These are phyloP conservation scores for Mycena floridula DNA, from an alignment of 768 basidiomycete genomes.

Conservation along the genomic window DNA sequence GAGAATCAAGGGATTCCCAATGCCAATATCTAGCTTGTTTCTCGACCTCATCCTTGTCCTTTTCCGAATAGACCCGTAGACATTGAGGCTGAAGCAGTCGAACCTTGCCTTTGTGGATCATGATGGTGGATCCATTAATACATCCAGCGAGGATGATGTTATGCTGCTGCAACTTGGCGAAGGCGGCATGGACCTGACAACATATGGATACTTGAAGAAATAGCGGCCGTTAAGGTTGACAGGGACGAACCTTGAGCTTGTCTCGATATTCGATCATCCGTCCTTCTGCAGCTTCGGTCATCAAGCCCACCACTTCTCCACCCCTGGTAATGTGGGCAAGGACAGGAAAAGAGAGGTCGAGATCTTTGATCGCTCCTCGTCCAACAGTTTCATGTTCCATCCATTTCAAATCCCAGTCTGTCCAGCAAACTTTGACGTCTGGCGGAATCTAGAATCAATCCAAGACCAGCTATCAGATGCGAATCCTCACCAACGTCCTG, in stretches of 20 bases:
- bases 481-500: conserved; percentile 29
- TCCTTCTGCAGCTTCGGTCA: conserved; percentile 30
- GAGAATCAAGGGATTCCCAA: conserved; percentile 18
- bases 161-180: conserved; percentile 21
- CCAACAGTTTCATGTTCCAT: conserved; percentile 26
- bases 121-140: conserved; percentile 19
- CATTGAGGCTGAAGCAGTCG: conserved; percentile 21
- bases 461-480: not conserved
- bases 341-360: conserved; percentile 30
- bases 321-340: conserved; percentile 11
- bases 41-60: not conserved
- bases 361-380: conserved; percentile 19
- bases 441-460: conserved; percentile 5
- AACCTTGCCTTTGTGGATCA: conserved; percentile 29
- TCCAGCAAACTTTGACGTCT: conserved; percentile 28
- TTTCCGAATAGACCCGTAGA: conserved; percentile 3
- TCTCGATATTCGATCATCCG: conserved; percentile 24
- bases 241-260: conserved; percentile 9
- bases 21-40: conserved; percentile 18
- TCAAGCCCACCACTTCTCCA: conserved; percentile 25
- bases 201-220: not conserved
- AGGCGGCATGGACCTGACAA: conserved; percentile 21
- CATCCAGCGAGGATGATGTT: conserved; percentile 19
- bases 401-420: conserved; percentile 15
- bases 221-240: too few species aligned